phyloP scores from a whole-genome alignment of 768 basidiomycete genomes.

The Grammothele lineata region DNA sequence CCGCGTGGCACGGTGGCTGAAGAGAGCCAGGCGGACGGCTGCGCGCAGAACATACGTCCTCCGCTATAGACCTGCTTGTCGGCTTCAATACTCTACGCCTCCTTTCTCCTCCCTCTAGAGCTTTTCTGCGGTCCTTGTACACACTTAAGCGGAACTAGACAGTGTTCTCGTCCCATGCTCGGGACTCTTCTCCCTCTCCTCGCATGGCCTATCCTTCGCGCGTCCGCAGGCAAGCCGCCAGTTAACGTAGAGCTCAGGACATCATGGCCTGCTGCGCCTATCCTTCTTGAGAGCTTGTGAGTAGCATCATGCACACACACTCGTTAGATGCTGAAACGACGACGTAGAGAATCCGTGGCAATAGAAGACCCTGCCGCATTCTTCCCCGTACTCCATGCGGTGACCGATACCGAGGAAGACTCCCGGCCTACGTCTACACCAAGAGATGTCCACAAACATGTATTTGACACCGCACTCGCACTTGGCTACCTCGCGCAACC shows the following conservation, averaged over 20 bases:
- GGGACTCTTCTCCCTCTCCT: slow-evolving; percentile 4
- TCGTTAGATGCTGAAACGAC: neutral
- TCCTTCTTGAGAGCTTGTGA: slow-evolving; percentile 30
- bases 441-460: slow-evolving; percentile 50
- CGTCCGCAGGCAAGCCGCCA: slow-evolving; percentile 22
- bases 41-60: too few relatives aligned
- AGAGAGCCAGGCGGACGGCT: too few relatives aligned
- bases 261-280: slow-evolving; percentile 32
- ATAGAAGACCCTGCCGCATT: slow-evolving; percentile 69
- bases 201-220: slow-evolving; percentile 7
- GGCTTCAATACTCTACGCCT: too few relatives aligned
- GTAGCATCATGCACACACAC: slow-evolving; percentile 10
- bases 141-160: neutral
- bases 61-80: too few relatives aligned
- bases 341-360: slow-evolving; percentile 82
- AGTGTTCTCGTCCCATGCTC: slow-evolving; percentile 3
- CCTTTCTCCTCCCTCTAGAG: too few relatives aligned
- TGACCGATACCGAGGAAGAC: slow-evolving; percentile 48
- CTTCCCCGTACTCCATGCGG: slow-evolving; percentile 68
- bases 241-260: slow-evolving; percentile 33
- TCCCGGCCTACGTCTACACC: slow-evolving; percentile 35
- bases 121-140: neutral
- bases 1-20: too few relatives aligned
- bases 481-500: slow-evolving; percentile 46
- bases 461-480: slow-evolving; percentile 46